Conservation (phyloP, 257 asterid genomes). For the Nicotiana attenuata region DNA sequence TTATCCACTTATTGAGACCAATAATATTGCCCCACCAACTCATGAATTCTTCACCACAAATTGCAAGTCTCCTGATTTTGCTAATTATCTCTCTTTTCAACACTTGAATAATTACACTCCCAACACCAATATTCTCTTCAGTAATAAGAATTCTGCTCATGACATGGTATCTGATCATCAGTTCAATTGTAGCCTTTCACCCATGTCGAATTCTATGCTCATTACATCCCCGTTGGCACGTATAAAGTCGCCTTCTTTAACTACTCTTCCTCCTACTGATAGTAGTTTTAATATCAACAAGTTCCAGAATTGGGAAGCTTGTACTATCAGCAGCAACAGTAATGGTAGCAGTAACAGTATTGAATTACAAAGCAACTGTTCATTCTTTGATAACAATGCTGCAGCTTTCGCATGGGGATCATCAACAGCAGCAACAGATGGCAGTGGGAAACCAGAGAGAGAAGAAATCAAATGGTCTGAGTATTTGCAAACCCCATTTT, state of each 20-base stretch:
- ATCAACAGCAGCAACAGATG: constrained; percentile 15
- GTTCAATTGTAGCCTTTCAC: constrained; percentile 12
- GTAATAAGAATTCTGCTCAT: constrained; percentile 17
- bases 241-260: constrained; percentile 18
- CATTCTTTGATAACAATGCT: constrained; percentile 27
- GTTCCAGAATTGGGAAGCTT: constrained; percentile 34
- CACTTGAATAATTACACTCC: constrained; percentile 27
- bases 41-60: constrained; percentile 51
- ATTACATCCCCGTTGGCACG: neutral
- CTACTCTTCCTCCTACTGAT: neutral
- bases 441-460: constrained; percentile 30
- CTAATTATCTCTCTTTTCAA: constrained; percentile 45
- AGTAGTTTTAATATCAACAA: constrained; percentile 20
- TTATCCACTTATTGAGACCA: constrained; percentile 18
- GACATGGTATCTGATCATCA: constrained; percentile 34
- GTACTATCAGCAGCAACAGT: constrained; percentile 7
- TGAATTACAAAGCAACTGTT: constrained; percentile 29
- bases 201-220: constrained; percentile 12
- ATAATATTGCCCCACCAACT: constrained; percentile 13
- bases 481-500: constrained; percentile 61
- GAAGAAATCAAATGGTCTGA: constrained; percentile 70
- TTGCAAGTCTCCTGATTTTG: constrained; percentile 27
- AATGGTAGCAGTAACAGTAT: constrained; percentile 6
- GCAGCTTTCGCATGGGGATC: constrained; percentile 35
- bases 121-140: constrained; percentile 35